Evolutionary conservation across 306 rosid genomes (phyloP).

Genomic region (Chamaecrista fasciculata): DNA sequence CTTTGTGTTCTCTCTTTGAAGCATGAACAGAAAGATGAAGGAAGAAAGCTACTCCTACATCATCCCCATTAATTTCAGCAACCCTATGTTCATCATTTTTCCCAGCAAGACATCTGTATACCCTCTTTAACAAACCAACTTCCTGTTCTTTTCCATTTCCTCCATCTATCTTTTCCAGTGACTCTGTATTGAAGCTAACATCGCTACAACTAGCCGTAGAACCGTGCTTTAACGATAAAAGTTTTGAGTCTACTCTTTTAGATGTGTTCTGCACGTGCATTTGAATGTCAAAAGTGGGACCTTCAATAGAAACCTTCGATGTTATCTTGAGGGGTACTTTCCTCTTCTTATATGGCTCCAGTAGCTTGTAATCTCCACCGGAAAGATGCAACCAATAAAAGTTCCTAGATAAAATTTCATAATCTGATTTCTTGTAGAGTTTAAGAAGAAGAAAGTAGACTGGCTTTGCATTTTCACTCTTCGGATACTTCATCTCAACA

Average conservation of each 20-base stretch:
- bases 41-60: slow-evolving; percentile 82
- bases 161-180: slow-evolving; percentile 24
- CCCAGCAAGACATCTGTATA: slow-evolving; percentile 41
- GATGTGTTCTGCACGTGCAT: slow-evolving; percentile 69
- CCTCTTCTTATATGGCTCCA: slow-evolving; percentile 68
- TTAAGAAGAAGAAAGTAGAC: slow-evolving; percentile 93
- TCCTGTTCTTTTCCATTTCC: slow-evolving; percentile 35
- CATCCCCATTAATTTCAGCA: slow-evolving; percentile 53
- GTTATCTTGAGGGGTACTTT: slow-evolving; percentile 70
- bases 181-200: slow-evolving; percentile 33
- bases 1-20: slow-evolving; percentile 41
- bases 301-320: slow-evolving; percentile 54
- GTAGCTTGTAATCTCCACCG: slow-evolving; percentile 78
- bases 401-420: slow-evolving; percentile 70
- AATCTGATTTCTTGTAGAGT: slow-evolving; percentile 62
- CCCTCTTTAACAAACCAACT: slow-evolving; percentile 46
- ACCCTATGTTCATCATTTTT: slow-evolving; percentile 43
- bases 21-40: slow-evolving; percentile 78
- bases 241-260: slow-evolving; percentile 38
- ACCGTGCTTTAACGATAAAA: slow-evolving; percentile 36
- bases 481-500: slow-evolving; percentile 78
- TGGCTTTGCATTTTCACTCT: slow-evolving; percentile 64
- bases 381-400: slow-evolving; percentile 85
- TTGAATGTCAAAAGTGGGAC: slow-evolving; percentile 59
- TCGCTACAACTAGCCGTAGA: slow-evolving; percentile 36